Conservation (phyloP, 2,329 filamentous ascomycete genomes). For the Rhynchosporium agropyri region DNA sequence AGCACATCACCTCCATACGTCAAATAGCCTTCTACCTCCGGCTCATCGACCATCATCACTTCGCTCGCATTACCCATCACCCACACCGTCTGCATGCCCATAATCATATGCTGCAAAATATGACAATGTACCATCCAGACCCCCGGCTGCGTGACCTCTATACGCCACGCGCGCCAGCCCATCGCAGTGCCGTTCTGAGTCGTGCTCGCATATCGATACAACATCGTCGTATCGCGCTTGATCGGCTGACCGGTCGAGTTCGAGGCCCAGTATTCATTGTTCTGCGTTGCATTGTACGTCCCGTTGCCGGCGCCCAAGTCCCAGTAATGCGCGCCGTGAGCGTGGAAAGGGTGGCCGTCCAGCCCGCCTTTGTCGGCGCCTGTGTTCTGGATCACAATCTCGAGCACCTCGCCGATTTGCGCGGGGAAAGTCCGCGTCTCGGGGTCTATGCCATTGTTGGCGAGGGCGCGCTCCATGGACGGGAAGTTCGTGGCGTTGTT, state of each 20-base stretch:
- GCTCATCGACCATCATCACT: slow-evolving; percentile 31
- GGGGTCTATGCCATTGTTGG: slow-evolving; percentile 49
- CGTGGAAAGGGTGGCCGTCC: slow-evolving; percentile 52
- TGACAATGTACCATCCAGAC: slow-evolving; percentile 53
- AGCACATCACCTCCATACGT: slow-evolving; percentile 40
- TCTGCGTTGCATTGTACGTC: slow-evolving; percentile 46
- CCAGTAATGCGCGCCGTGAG: slow-evolving; percentile 49
- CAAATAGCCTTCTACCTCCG: slow-evolving; percentile 42
- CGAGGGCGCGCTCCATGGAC: slow-evolving; percentile 47
- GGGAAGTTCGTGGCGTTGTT: slow-evolving; percentile 44
- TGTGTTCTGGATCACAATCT: slow-evolving; percentile 49
- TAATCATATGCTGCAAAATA: slow-evolving; percentile 52
- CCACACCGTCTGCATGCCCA: slow-evolving; percentile 47
- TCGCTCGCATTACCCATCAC: slow-evolving; percentile 43
- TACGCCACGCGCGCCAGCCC: slow-evolving; percentile 55
- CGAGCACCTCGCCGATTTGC: slow-evolving; percentile 50
- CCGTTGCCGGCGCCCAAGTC: slow-evolving; percentile 51
- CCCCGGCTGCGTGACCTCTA: slow-evolving; percentile 50
- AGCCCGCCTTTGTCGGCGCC: slow-evolving; percentile 43
- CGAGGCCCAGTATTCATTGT: slow-evolving; percentile 44
- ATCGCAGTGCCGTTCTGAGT: slow-evolving; percentile 42
- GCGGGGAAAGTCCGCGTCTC: slow-evolving; percentile 47
- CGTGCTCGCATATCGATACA: slow-evolving; percentile 49
- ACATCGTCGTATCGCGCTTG: slow-evolving; percentile 46
- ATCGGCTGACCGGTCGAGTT: slow-evolving; percentile 25